phyloP scores from a whole-genome alignment of 371 early-diverging fungal species.

The Blastocladiella emersonii region DNA sequence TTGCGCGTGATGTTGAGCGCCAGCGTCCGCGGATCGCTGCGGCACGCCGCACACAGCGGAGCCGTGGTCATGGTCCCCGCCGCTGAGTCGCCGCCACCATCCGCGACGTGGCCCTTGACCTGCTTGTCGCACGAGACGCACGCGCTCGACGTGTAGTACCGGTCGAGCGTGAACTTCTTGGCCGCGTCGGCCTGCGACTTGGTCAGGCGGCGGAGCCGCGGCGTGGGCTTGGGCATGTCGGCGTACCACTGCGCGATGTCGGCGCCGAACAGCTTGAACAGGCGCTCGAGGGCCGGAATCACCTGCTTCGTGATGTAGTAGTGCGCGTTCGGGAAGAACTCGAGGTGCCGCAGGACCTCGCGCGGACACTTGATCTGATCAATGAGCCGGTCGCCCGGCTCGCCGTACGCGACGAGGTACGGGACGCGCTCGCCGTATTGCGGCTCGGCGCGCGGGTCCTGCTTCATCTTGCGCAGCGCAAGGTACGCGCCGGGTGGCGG shows the following conservation, averaged over 20 bases:
- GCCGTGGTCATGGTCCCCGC: too few relatives aligned
- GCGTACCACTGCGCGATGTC: conserved; percentile 31
- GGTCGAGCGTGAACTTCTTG: conserved; percentile 20
- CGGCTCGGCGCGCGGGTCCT: conserved; percentile 56
- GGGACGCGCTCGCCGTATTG: conserved; percentile 80
- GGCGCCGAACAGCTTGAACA: conserved; percentile 63
- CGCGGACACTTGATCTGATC: conserved; percentile 59
- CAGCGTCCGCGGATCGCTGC: conserved; percentile 6
- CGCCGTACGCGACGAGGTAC: conserved; percentile 60
- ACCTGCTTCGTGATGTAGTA: conserved; percentile 77
- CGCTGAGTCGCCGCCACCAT: neutral
- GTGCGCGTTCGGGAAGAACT: conserved; percentile 47
- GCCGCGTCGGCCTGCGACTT: neutral
- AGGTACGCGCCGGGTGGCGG: conserved; percentile 66
- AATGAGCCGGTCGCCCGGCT: conserved; percentile 44
- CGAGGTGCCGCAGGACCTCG: conserved; percentile 37
- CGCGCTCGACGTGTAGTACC: conserved; percentile 20
- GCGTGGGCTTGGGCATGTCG: conserved; percentile 23
- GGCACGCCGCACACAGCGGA: conserved; percentile 17
- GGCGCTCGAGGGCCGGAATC: conserved; percentile 59
- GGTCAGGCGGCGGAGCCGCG: neutral
- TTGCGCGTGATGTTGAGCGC: conserved; percentile 5
- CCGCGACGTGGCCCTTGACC: neutral
- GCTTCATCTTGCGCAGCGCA: conserved; percentile 42
- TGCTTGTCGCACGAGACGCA: conserved; percentile 22